Base-by-base conservation (phyloP, 441 rosid species). In the Pelargonium myrrhifolium region DNA sequence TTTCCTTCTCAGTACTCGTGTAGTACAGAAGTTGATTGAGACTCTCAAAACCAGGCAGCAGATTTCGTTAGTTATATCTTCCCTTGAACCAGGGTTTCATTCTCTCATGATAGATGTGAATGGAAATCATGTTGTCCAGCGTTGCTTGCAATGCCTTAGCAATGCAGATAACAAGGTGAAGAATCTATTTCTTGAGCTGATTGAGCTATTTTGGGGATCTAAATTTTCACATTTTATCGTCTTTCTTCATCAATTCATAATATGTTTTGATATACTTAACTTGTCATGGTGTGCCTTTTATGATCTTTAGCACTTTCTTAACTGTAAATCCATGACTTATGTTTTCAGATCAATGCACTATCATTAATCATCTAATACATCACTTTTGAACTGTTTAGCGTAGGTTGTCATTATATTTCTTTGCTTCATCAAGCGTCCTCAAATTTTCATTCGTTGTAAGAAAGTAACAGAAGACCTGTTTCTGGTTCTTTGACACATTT, bases 81-180 rank as follows among this genome's bases (percentile, higher is more conserved):
- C 84, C 51, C 68, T 85, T 64, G 77, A 74, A 67, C 82, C 77
- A 39, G 85, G 84, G 20, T 75, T 85, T 73, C 72, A 75, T 26
- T 67, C 72, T 62, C 80, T 85, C 65, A 77, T 79, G 68, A 80
- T 65, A 70, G 81, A 85, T 67, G 45, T 78, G 60, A 81, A 85
- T 55, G 87, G 89, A 43, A 85, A 85, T 68, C 89, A 85, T 70
- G 87, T 85, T 1, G 79, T 77, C 39, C 84, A 81, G 77, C 84
- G 82, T 51, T 85, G 87, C 76, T 78, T 85, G 70, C 77, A 77
- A 58, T 84, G 77, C 60, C 74, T 82, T 76, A 68, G 77, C 31
- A 55, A 64, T 62, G 69, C 78, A 66, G 80, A 80, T 67, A 78
- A 76, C 69, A 63, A 70, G 80, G 86, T 82, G 49, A 68, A 21